These are phyloP conservation scores for Macrophomina pseudophaseolina DNA, from an alignment of 2,329 filamentous ascomycete species.

Conservation along the genomic window DNA sequence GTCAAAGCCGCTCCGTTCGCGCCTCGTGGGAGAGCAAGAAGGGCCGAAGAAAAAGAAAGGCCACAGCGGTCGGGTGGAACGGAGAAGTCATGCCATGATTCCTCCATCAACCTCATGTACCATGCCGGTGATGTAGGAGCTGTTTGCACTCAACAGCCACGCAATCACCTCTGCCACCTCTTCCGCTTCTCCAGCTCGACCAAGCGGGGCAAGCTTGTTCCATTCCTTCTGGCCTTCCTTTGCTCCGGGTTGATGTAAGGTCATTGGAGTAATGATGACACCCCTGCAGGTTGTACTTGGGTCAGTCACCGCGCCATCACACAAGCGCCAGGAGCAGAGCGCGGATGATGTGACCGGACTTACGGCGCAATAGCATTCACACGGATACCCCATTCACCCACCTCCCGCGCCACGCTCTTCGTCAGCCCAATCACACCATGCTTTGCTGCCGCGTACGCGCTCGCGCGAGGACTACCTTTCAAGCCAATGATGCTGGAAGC, in stretches of 20 bases:
- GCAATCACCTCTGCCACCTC: conserved; percentile 53
- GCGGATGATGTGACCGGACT: conserved; percentile 26
- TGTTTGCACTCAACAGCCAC: conserved; percentile 54
- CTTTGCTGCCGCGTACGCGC: conserved; percentile 47
- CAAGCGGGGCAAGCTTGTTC: conserved; percentile 35
- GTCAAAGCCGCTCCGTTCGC: too few relatives aligned
- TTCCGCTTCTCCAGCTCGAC: conserved; percentile 36
- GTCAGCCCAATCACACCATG: conserved; percentile 50
- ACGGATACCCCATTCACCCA: conserved; percentile 42
- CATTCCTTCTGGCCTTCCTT: conserved; percentile 33
- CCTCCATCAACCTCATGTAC: conserved; percentile 55
- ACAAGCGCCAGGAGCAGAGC: background rate
- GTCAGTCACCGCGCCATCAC: background rate
- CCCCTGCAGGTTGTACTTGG: background rate
- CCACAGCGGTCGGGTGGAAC: too few relatives aligned
- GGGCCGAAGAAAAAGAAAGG: too few relatives aligned
- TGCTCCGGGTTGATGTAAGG: conserved; percentile 35
- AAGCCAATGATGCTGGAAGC: conserved; percentile 59
- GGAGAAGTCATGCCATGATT: conserved; percentile 40
- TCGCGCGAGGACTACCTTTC: conserved; percentile 45
- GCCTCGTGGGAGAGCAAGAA: too few relatives aligned
- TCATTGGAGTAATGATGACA: conserved; percentile 27
- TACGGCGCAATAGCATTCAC: conserved; percentile 45
- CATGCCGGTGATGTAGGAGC: conserved; percentile 54
- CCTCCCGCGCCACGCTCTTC: conserved; percentile 46